phyloP scores from a whole-genome alignment of 495 filamentous ascomycete genomes.

The Penicillium paxilli region DNA sequence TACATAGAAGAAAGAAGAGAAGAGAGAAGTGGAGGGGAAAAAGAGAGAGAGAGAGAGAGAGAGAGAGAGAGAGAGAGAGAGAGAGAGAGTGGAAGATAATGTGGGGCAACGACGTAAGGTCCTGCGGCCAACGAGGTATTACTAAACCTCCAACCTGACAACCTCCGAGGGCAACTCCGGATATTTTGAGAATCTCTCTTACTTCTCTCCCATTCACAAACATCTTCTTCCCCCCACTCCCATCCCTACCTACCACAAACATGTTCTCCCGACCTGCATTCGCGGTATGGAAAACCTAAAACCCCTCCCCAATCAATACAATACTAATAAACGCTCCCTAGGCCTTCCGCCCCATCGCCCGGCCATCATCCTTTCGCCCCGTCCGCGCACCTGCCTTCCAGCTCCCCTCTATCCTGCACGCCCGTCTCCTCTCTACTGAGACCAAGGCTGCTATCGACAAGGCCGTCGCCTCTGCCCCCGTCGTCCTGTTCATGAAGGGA shows the following conservation, averaged over 20 bases:
- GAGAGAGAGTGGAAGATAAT: not conserved
- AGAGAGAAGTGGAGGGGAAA: no score
- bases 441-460: slow-evolving; percentile 81
- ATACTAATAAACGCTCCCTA: slow-evolving; percentile 12
- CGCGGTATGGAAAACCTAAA: slow-evolving; percentile 26
- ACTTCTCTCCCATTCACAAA: not conserved
- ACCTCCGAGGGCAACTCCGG: slow-evolving; percentile 3
- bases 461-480: slow-evolving; percentile 78
- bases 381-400: slow-evolving; percentile 26
- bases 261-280: slow-evolving; percentile 40
- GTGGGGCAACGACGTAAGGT: slow-evolving; percentile 10
- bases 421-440: slow-evolving; percentile 74
- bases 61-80: not conserved
- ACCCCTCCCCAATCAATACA: not conserved
- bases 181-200: no score
- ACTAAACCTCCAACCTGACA: slow-evolving; percentile 10
- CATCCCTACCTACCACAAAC: slow-evolving; percentile 11
- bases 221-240: not conserved
- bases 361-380: slow-evolving; percentile 26
- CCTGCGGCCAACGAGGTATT: slow-evolving; percentile 10
- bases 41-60: not conserved
- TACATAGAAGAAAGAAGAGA: no score
- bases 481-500: slow-evolving; percentile 99
- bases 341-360: slow-evolving; percentile 40
- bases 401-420: slow-evolving; percentile 35